A percentile compares a stretch with the other conserved stretches of the same genome.
Conservation (phyloP, 2,329 filamentous ascomycete genomes). For the Thielaviopsis punctulata region DNA sequence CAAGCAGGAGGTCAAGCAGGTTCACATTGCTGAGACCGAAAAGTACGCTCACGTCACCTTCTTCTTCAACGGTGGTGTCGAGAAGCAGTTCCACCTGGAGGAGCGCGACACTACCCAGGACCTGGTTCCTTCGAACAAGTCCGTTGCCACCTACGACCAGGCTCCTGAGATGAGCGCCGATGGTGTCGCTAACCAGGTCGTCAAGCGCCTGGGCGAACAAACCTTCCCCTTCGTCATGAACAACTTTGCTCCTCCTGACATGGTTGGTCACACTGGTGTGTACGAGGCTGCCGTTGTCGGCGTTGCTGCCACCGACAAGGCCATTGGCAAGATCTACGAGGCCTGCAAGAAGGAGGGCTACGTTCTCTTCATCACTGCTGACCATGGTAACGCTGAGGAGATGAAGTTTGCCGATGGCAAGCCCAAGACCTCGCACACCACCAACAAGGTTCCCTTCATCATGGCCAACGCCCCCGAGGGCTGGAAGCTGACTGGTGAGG, state of each 20-base stretch:
- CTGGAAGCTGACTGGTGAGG: conserved; percentile 71
- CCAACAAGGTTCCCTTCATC: conserved; percentile 93
- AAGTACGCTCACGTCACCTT: conserved; percentile 99
- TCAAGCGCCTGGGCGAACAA: conserved; percentile 68
- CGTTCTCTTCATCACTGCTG: conserved; percentile 83
- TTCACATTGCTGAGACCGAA: conserved; percentile 94
- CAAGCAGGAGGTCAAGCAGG: conserved; percentile 79
- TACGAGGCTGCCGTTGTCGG: conserved; percentile 86
- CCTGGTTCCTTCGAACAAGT: conserved; percentile 73
- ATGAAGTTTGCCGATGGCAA: conserved; percentile 95
- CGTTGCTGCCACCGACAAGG: conserved; percentile 75
- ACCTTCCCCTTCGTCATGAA: conserved; percentile 98
- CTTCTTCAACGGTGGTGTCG: conserved; percentile 98
- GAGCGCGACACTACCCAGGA: conserved; percentile 67
- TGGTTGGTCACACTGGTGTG: conserved; percentile 97
- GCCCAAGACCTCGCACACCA: conserved; percentile 95
- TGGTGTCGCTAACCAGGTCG: conserved; percentile 74
- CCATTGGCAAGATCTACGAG: conserved; percentile 83
- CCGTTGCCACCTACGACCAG: conserved; percentile 82
- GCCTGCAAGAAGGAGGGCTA: conserved; percentile 88
- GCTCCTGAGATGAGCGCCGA: conserved; percentile 93
- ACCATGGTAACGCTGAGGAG: conserved; percentile 97
- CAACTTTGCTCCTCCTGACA: conserved; percentile 98
- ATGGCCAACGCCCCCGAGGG: conserved; percentile 92
- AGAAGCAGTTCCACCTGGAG: conserved; percentile 89